These are phyloP conservation scores for Suillus americanus DNA, from an alignment of 768 basidiomycete species.

Conservation along the genomic window DNA sequence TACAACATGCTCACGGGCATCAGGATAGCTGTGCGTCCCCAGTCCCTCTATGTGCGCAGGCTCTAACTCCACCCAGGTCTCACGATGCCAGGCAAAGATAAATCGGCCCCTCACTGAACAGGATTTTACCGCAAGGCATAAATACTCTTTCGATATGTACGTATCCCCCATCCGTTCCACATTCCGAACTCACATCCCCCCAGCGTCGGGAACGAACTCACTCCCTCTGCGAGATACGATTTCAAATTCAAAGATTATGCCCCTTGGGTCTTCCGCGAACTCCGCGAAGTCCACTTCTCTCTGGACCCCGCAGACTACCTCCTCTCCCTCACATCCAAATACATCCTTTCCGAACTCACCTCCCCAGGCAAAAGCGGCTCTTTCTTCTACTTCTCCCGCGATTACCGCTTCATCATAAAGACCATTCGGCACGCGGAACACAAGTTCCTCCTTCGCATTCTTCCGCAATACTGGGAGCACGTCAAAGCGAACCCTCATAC, in stretches of 20 bases:
- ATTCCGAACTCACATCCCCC: constrained; percentile 10
- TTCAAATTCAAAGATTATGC: constrained; percentile 99
- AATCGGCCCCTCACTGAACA: constrained; percentile 80
- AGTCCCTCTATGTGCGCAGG: constrained; percentile 5
- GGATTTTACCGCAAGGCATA: constrained; percentile 88
- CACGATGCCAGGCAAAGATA: constrained; percentile 94
- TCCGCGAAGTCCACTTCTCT: constrained; percentile 92
- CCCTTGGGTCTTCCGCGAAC: constrained; percentile 94
- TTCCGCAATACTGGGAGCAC: constrained; percentile 82
- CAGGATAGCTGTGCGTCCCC: constrained; percentile 75
- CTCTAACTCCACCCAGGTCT: constrained; percentile 57
- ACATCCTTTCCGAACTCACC: constrained; percentile 96
- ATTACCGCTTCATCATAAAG: constrained; percentile 99
- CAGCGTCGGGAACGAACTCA: constrained; percentile 95
- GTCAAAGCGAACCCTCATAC: constrained; percentile 92
- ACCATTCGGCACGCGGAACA: constrained; percentile 95
- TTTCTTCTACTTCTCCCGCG: constrained; percentile 98
- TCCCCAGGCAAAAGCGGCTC: constrained; percentile 98
- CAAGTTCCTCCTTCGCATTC: constrained; percentile 85
- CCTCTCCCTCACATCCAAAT: constrained; percentile 93
- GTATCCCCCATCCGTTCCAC: constrained; percentile 26
- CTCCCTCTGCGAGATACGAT: constrained; percentile 96
- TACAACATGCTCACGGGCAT: constrained; percentile 99
- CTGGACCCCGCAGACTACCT: constrained; percentile 98
- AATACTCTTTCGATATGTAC: constrained; percentile 96